A percentile compares a stretch with the other conserved stretches of the same genome.
These are phyloP conservation scores for Steccherinum ochraceum DNA, from an alignment of 768 basidiomycete species.

Conservation along the genomic window DNA sequence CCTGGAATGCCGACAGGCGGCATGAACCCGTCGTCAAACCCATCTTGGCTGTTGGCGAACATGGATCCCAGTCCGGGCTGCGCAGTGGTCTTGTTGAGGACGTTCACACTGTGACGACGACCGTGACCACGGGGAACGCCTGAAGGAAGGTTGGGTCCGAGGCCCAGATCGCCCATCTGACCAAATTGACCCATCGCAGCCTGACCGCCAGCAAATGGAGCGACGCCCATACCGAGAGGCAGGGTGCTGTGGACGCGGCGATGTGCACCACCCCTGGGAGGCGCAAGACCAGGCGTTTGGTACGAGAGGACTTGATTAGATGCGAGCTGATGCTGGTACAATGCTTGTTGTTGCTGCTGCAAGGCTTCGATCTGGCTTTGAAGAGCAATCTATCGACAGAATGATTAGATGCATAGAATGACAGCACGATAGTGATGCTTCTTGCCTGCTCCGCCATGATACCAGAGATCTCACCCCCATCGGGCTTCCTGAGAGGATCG, in stretches of 20 bases:
- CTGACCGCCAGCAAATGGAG: conserved; percentile 37
- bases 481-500: conserved; percentile 23
- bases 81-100: conserved; percentile 65
- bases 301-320: conserved; percentile 81
- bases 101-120: conserved; percentile 86
- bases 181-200: conserved; percentile 67
- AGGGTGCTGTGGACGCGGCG: conserved; percentile 85
- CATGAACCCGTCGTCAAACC: conserved; percentile 78
- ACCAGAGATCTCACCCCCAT: conserved; percentile 70
- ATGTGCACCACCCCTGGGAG: conserved; percentile 51
- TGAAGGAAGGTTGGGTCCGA: conserved; percentile 55
- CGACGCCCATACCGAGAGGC: conserved; percentile 47
- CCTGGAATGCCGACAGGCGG: conserved; percentile 53
- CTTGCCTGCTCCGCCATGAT: conserved; percentile 95
- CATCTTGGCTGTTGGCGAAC: conserved; percentile 50
- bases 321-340: conserved; percentile 86
- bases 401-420: too few relatives aligned
- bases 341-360: conserved; percentile 84
- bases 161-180: conserved; percentile 41
- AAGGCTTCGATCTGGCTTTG: conserved; percentile 88
- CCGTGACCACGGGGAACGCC: conserved; percentile 80
- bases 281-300: conserved; percentile 69
- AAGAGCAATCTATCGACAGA: conserved; percentile 61
- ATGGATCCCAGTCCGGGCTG: conserved; percentile 43
- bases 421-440: too few relatives aligned